phyloP scores from a whole-genome alignment of 352 stramenopile species.

The Globisporangium heterothallicum region DNA sequence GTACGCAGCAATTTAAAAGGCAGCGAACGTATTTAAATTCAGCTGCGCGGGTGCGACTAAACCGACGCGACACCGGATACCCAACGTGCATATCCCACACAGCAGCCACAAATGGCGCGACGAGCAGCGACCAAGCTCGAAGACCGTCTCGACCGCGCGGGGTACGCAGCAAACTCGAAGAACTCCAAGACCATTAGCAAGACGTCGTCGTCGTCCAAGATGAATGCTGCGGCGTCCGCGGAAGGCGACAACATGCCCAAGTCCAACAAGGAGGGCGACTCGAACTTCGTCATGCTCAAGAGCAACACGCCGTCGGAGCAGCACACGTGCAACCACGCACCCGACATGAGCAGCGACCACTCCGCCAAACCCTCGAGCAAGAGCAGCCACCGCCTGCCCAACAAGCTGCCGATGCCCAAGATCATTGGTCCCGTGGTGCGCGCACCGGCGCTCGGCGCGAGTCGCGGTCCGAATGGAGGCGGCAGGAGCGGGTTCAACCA shows the following conservation, averaged over 20 bases:
- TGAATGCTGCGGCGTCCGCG: not conserved
- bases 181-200: conserved; percentile 1
- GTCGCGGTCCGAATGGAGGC: conserved; percentile 11
- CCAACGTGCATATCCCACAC: no score
- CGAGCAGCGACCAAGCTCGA: conserved; percentile 2
- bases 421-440: conserved; percentile 14
- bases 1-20: no score
- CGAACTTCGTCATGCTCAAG: conserved; percentile 13
- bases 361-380: no score
- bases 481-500: conserved; percentile 7
- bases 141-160: conserved; percentile 8
- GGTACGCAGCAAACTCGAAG: not conserved
- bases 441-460: conserved; percentile 5
- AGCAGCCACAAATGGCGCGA: not conserved
- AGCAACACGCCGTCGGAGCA: conserved; percentile 24
- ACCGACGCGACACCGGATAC: no score
- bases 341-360: conserved; percentile 6
- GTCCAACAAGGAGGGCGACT: conserved; percentile 13
- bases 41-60: no score
- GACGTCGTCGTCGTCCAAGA: conserved; percentile 1
- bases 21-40: no score
- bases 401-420: conserved; percentile 17
- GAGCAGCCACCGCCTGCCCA: not conserved
- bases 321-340: conserved; percentile 14
- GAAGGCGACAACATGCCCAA: conserved; percentile 14